Conservation (phyloP, 2,329 filamentous ascomycete genomes). For the Paecilomyces fulvus region DNA sequence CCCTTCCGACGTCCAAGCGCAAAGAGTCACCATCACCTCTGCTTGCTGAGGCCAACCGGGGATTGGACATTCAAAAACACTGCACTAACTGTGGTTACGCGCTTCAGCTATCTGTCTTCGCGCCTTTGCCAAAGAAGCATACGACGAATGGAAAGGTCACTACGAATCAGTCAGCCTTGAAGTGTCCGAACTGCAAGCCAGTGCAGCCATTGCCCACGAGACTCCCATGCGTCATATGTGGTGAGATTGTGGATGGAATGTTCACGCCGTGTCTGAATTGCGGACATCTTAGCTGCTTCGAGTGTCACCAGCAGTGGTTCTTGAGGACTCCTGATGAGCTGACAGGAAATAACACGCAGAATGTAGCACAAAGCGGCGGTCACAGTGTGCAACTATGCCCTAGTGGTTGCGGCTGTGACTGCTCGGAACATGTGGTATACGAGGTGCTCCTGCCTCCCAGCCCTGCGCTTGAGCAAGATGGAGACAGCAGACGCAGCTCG, state of each 20-base stretch:
- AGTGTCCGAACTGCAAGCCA: slow-evolving; percentile 30
- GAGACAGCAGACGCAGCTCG: neutral
- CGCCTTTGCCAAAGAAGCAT: slow-evolving; percentile 10
- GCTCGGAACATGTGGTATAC: slow-evolving; percentile 29
- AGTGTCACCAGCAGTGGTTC: slow-evolving; percentile 38
- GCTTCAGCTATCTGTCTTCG: slow-evolving; percentile 29
- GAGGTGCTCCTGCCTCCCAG: slow-evolving; percentile 23
- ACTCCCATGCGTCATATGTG: slow-evolving; percentile 38
- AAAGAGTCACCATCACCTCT: slow-evolving; percentile 5
- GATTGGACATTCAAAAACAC: slow-evolving; percentile 35
- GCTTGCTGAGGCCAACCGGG: slow-evolving; percentile 11
- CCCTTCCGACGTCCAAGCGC: slow-evolving; percentile 11
- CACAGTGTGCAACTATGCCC: slow-evolving; percentile 28
- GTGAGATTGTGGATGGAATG: slow-evolving; percentile 35
- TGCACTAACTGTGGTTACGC: slow-evolving; percentile 33
- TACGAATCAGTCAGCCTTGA: slow-evolving; percentile 8
- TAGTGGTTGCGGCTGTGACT: slow-evolving; percentile 41
- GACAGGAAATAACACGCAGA: slow-evolving; percentile 1
- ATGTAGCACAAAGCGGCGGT: neutral
- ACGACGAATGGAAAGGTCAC: slow-evolving; percentile 14
- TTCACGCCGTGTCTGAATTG: slow-evolving; percentile 40
- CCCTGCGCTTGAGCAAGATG: slow-evolving; percentile 1
- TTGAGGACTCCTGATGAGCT: slow-evolving; percentile 6
- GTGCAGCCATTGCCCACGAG: slow-evolving; percentile 24
- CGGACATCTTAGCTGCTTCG: slow-evolving; percentile 40